These are phyloP conservation scores for Colletotrichum spaethianum DNA, from an alignment of 2,329 filamentous ascomycete species.

Conservation along the genomic window DNA sequence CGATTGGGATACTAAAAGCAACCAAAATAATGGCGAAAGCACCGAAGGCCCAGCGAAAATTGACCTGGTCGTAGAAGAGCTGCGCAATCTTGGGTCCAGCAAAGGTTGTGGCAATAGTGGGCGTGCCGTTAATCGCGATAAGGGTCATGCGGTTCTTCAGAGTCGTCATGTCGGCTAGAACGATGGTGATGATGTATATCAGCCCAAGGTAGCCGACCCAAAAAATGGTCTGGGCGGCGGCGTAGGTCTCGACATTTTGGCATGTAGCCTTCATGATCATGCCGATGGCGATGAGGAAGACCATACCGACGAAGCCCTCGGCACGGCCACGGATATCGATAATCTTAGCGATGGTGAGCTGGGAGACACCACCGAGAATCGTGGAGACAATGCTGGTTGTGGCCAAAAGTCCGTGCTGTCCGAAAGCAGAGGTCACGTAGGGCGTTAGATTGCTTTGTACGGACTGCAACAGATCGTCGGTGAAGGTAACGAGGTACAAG, in stretches of 20 bases:
- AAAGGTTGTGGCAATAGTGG: slow-evolving; percentile 61
- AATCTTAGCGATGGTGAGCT: slow-evolving; percentile 61
- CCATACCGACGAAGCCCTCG: slow-evolving; percentile 60
- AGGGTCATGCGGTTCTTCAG: slow-evolving; percentile 60
- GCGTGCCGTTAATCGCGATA: slow-evolving; percentile 59
- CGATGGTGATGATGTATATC: slow-evolving; percentile 57
- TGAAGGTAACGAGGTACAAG: slow-evolving; percentile 56
- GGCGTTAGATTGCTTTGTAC: slow-evolving; percentile 67
- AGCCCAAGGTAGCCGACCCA: slow-evolving; percentile 68
- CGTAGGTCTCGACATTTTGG: slow-evolving; percentile 70
- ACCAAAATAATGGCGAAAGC: slow-evolving; percentile 75
- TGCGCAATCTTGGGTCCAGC: slow-evolving; percentile 58
- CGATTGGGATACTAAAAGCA: slow-evolving; percentile 57
- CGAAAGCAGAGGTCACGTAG: slow-evolving; percentile 77
- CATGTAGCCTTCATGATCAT: slow-evolving; percentile 76
- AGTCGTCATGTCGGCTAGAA: slow-evolving; percentile 60
- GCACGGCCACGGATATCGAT: slow-evolving; percentile 65
- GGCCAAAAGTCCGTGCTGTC: slow-evolving; percentile 75
- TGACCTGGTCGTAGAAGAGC: slow-evolving; percentile 54
- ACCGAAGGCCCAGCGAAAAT: slow-evolving; percentile 68
- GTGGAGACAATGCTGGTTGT: slow-evolving; percentile 74
- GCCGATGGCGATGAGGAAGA: slow-evolving; percentile 62
- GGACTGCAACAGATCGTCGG: slow-evolving; percentile 53
- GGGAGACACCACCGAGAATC: slow-evolving; percentile 55
- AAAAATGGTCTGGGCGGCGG: slow-evolving; percentile 75